Conservation (phyloP, 495 filamentous ascomycete genomes). For the Aspergillus avenaceus region DNA sequence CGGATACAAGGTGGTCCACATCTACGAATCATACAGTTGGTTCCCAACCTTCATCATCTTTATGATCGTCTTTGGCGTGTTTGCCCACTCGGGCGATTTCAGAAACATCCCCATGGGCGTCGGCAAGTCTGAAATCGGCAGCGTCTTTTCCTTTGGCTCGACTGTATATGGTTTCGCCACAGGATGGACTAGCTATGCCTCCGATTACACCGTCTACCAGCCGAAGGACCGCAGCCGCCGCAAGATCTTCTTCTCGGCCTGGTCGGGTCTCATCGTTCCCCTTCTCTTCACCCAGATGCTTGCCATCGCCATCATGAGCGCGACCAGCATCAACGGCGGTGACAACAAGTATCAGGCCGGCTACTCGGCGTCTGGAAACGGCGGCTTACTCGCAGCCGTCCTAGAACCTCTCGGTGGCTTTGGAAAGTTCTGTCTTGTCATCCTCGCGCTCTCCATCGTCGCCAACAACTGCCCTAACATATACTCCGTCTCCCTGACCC, state of each 20-base stretch:
- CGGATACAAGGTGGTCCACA: constrained; percentile 78
- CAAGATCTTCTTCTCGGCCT: constrained; percentile 67
- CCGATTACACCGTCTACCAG: constrained; percentile 84
- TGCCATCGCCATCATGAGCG: constrained; percentile 68
- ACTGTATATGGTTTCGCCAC: constrained; percentile 75
- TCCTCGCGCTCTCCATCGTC: constrained; percentile 75
- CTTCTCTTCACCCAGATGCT: constrained; percentile 77
- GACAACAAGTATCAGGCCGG: constrained; percentile 54
- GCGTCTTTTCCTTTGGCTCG: constrained; percentile 67
- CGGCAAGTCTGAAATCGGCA: constrained; percentile 59
- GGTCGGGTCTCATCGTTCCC: constrained; percentile 64
- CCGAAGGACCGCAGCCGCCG: constrained; percentile 53
- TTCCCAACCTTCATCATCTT: constrained; percentile 75
- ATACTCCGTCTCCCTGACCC: constrained; percentile 73
- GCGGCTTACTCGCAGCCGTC: constrained; percentile 66
- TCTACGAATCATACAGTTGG: constrained; percentile 77
- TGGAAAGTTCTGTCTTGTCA: constrained; percentile 77
- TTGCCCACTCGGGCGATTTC: constrained; percentile 74
- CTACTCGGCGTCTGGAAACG: constrained; percentile 59
- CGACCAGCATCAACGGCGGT: constrained; percentile 46
- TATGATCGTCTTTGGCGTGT: constrained; percentile 67
- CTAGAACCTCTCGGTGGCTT: constrained; percentile 67
- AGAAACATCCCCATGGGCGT: constrained; percentile 58
- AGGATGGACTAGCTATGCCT: constrained; percentile 75
- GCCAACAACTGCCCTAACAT: constrained; percentile 89